Base-by-base conservation (phyloP, 2,329 filamentous ascomycete species). In the Hansfordia pulvinata region DNA sequence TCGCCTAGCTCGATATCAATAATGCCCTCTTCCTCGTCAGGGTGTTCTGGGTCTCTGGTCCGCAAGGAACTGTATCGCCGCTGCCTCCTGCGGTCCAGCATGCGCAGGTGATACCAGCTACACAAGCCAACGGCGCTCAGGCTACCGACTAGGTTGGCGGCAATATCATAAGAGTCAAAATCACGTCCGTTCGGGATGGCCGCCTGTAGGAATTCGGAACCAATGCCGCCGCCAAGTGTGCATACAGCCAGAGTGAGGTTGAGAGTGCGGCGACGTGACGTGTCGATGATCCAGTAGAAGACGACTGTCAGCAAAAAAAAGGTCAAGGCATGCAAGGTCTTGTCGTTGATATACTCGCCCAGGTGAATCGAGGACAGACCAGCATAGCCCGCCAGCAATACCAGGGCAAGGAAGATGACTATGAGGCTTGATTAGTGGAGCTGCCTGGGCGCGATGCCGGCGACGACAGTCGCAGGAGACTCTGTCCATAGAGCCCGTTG, bases 221-320 rank as follows among this genome's bases (percentile, higher is more conserved):
- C 80, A 34, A 85, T 55, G 24, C 76, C 76, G 3, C 86, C 63
- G 14, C 52, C 56, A 21, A 78, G 54, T 5, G 86, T 92, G 57
- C 84, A 92, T 33, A 84, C 63, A 13, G 84, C 50, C 15, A 94
- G 59, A 10, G 86, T 93, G 37, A 93, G 58, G 53, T 98, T 79
- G 25, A 93, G 61, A 12, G 75, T 78, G 39, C 88, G 81, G 27
- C 88, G 76, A 35, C 90, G 81, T 35, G 76, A 79, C 27, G 85
- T 92, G 51, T 98, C 90, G 42, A 94, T 58, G 47, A 94, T 81
- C 85, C 90, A 98, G 70, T 98, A 98, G 65, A 96, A 96, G 40
- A 69, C 58, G 37, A 81, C 54, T 10, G 88, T 93, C 28, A 98
- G 68, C 38, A 83, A 49, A 64, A 96, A 93, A 62, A 98, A 96